Evolutionary conservation across 352 stramenopile genomes (phyloP), one percentile per base, ranked within the genome.

Genomic region (Vaucheria bursata): DNA sequence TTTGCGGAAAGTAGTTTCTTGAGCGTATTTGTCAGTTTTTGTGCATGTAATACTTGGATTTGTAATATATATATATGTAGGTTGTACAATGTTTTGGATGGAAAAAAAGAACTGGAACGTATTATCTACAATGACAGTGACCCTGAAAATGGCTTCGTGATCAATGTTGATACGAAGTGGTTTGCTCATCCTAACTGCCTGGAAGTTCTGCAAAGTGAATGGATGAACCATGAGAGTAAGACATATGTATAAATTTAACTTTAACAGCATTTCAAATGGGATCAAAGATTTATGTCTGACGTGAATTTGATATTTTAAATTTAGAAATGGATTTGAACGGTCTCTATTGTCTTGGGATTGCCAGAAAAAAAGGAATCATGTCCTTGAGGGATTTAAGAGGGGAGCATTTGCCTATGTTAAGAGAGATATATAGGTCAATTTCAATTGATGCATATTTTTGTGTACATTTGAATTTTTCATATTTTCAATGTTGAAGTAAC

Each of bases 161-260:
- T 83, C 25, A 79, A 75, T 59, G 71, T 83, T n/a, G 78, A 83
- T 45, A 83, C 78, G 49, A 83, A 83, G 34, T 83, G 78, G 78
- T 49, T 40, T 2, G 49, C 49, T 8, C 78, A 83, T 50, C 78
- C 78, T 35, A 70, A 83, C 36, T 38, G 65, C n/a, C 36, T 12
- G 31, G 33, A 49, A 33, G 72, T 80, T 53, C 78, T 73, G 32
- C 25, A 37, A 35, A 65, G 75, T 1, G 34, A 83, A 12, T 83
- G 78, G 78, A 25, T 45, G 18, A 49, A 6, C 0, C 72, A 83
- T 53, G 64, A 52, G 6, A 52, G 29, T 72, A 40, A 68, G 53
- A 37, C 45, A 25, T 25, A 59, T n/a, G n/a, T n/a, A n/a, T n/a
- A n/a, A n/a, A n/a, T n/a, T n/a, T n/a, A n/a, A n/a, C n/a, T n/a